Percentiles rank a stretch among this genome's conserved stretches.
phyloP scores from a whole-genome alignment of 805 yeast species.

The Maudiozyma serrabonitensis region DNA sequence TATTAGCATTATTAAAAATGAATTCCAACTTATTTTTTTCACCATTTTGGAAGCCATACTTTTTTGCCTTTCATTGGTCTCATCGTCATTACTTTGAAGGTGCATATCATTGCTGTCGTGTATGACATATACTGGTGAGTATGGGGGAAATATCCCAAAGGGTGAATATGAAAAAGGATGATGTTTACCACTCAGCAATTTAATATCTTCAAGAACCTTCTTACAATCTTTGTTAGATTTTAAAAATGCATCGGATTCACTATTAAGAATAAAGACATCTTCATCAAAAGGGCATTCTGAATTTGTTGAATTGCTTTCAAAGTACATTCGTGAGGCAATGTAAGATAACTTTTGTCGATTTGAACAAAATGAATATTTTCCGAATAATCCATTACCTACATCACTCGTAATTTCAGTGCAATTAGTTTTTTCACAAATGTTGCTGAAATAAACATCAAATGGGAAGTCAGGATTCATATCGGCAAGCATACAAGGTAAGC shows the following conservation, averaged over 20 bases:
- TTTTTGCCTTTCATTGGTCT: too few relatives aligned
- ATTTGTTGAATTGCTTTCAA: slow-evolving; percentile 33
- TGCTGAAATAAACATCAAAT: slow-evolving; percentile 47
- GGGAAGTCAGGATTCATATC: slow-evolving; percentile 38
- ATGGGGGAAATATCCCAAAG: too few relatives aligned
- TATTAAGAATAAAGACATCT: too few relatives aligned
- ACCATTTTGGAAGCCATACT: too few relatives aligned
- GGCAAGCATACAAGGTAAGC: slow-evolving; percentile 43
- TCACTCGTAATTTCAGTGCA: slow-evolving; percentile 53
- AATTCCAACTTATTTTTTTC: too few relatives aligned
- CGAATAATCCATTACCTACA: slow-evolving; percentile 53
- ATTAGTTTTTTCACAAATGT: slow-evolving; percentile 45
- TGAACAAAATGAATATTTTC: slow-evolving; percentile 59
- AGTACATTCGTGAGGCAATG: slow-evolving; percentile 51
- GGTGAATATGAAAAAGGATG: too few relatives aligned
- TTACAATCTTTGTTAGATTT: slow-evolving; percentile 6
- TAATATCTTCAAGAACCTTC: too few relatives aligned
- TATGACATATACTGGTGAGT: too few relatives aligned
- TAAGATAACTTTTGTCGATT: slow-evolving; percentile 53
- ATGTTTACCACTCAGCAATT: too few relatives aligned
- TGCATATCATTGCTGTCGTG: too few relatives aligned
- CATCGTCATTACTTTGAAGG: too few relatives aligned
- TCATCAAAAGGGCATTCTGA: slow-evolving; percentile 14
- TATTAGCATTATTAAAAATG: too few relatives aligned
- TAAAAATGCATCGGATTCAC: slow-evolving; percentile 14